Evolutionary conservation across 495 filamentous ascomycete genomes (phyloP), one percentile per base, ranked within the genome.

Genomic region (Neurospora sublineolata): DNA sequence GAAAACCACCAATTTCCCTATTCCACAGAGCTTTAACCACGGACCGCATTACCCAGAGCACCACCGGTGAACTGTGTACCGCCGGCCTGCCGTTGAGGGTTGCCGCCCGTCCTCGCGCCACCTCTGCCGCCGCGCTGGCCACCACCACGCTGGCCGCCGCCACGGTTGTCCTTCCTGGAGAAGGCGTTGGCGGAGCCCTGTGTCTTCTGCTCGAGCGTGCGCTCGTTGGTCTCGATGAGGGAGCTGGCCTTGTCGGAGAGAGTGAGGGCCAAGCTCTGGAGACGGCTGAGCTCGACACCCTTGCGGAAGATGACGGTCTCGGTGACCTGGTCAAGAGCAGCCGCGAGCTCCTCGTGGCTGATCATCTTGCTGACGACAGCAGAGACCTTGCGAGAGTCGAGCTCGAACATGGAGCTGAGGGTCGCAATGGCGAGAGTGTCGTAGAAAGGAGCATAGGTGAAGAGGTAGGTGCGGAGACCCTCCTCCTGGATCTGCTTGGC

Each of bases 311-410:
- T 93, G 81, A 99, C 94, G 42, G 93, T 94, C 72, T 91, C 89
- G 81, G 94, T 97, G 83, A 99, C 96, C 82, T 98, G 95, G 86
- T 99, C 95, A 44, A 99, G 87, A 39, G 95, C 96, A 69, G 95
- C 95, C 37, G 91, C 92, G 46, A 99, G 89, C 77, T 99, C 95
- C 80, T 99, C 95, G 84, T 99, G 95, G 72, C 93, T 97, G 81
- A 98, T 98, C 95, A 99, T 99, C 84, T 96, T 97, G 87, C 92
- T 94, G 79, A 99, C 90, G 72, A 99, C 88, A n/a, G 95, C 93
- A 12, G 90, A 84, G 39, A 97, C 94, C 86, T 97, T 98, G 82
- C 90, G 89, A 74, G 91, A 86, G 39, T 92, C 85, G 4, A 99
- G 90, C 79, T 98, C 94, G 82, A 99, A 99, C 95, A 99, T 98